Evolutionary conservation across 2,329 filamentous ascomycete genomes (phyloP).

Genomic region (Colletotrichum sp.): DNA sequence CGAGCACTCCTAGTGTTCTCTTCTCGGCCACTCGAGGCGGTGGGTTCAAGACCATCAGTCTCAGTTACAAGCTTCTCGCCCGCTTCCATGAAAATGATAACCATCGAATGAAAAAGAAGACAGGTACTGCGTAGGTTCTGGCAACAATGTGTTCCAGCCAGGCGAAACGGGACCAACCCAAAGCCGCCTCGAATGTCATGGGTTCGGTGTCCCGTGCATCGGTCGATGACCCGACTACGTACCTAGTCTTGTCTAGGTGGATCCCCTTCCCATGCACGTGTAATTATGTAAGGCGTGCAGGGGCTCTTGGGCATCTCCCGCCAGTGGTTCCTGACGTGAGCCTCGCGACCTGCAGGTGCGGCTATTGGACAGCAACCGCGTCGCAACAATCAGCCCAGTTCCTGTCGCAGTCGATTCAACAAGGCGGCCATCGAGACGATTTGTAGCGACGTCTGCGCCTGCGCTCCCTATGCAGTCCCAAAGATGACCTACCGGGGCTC

Average conservation of each 20-base stretch:
- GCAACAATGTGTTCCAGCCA: background rate
- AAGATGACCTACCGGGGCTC: conserved; percentile 41
- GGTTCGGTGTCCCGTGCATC: background rate
- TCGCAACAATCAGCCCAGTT: conserved; percentile 8
- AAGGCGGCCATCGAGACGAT: conserved; percentile 5
- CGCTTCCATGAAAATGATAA: background rate
- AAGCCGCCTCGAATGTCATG: background rate
- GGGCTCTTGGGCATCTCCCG: background rate
- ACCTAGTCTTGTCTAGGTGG: background rate
- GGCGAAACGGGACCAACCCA: background rate
- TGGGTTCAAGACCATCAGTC: background rate
- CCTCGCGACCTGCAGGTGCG: conserved; percentile 16
- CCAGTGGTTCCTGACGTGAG: background rate
- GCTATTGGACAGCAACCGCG: conserved; percentile 21
- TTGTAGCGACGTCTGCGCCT: conserved; percentile 13
- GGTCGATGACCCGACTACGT: background rate
- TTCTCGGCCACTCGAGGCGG: background rate
- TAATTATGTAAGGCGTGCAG: conserved; percentile 13
- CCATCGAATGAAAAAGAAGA: background rate
- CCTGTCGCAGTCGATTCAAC: background rate
- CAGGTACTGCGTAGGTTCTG: background rate
- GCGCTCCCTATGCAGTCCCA: conserved; percentile 26
- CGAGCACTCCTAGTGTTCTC: background rate
- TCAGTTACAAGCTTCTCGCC: background rate
- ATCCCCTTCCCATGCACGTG: background rate